Conservation (phyloP, 345 rosid genomes). For the Hibiscus tridactylites region DNA sequence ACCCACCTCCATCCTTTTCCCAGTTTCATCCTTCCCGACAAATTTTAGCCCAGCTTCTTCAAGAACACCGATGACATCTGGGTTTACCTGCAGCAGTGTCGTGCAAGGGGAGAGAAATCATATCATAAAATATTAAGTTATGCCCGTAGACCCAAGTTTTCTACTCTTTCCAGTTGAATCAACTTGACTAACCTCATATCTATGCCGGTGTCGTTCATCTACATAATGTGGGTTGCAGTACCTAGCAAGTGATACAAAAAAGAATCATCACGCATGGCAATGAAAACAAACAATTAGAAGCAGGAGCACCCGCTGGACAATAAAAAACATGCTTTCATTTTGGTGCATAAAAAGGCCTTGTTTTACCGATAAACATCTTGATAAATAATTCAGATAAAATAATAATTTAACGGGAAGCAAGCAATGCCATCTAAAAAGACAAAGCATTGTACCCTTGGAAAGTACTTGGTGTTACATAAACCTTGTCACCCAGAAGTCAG, state of each 20-base stretch:
- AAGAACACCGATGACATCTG: conserved; percentile 53
- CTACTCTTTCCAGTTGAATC: conserved; percentile 6
- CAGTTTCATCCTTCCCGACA: conserved; percentile 90
- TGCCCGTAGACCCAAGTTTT: background rate
- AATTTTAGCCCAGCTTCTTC: conserved; percentile 86
- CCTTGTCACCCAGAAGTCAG: background rate
- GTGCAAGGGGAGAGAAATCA: background rate
- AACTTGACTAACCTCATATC: conserved; percentile 70
- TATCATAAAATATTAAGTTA: background rate
- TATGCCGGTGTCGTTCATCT: conserved; percentile 86
- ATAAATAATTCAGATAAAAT: background rate
- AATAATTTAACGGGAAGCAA: background rate
- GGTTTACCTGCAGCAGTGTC: conserved; percentile 59
- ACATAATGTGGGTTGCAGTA: conserved; percentile 51
- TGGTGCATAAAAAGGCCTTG: background rate
- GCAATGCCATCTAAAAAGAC: background rate
- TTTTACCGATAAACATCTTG: background rate
- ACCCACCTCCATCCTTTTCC: conserved; percentile 79
- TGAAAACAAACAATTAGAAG: background rate
- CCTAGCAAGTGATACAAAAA: conserved; percentile 31
- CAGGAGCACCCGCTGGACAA: background rate
- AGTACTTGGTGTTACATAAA: background rate
- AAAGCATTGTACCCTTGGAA: background rate
- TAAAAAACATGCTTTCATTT: background rate
- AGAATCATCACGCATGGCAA: background rate